Conservation (phyloP, 2,329 filamentous ascomycete genomes). For the Calycina herbarum region DNA sequence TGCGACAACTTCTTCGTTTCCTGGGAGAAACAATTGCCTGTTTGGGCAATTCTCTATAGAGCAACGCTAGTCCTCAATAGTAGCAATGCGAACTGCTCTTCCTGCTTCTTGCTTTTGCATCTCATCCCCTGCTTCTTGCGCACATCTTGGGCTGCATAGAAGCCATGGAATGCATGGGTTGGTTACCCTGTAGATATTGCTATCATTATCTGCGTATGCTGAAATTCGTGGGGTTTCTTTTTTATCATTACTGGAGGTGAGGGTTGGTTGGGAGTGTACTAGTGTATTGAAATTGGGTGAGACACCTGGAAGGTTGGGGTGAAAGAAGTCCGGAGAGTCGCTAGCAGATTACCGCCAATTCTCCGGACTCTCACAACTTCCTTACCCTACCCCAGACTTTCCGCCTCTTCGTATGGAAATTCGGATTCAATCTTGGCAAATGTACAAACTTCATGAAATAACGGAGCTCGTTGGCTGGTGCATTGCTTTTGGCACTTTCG, state of each 20-base stretch:
- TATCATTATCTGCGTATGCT: background rate
- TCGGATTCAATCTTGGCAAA: too few relatives aligned
- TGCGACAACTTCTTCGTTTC: background rate
- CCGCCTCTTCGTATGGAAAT: too few relatives aligned
- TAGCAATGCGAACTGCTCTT: background rate
- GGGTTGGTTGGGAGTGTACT: too few relatives aligned
- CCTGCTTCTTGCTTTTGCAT: background rate
- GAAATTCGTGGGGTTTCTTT: background rate
- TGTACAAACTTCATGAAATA: too few relatives aligned
- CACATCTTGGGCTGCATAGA: conserved; percentile 1
- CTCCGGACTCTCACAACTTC: too few relatives aligned
- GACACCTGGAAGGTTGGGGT: too few relatives aligned
- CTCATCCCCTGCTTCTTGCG: background rate
- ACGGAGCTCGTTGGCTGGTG: too few relatives aligned
- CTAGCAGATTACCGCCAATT: too few relatives aligned
- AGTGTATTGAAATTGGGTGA: too few relatives aligned
- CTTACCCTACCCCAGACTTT: too few relatives aligned
- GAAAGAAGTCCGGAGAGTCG: too few relatives aligned
- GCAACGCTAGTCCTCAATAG: background rate
- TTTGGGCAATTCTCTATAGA: conserved; percentile 1
- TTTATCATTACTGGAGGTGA: background rate
- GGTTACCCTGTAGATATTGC: background rate
- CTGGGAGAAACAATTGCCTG: background rate
- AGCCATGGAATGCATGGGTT: conserved; percentile 7
- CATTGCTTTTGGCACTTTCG: background rate